phyloP scores from a whole-genome alignment of 805 yeast species.

The Candida mattraensis region DNA sequence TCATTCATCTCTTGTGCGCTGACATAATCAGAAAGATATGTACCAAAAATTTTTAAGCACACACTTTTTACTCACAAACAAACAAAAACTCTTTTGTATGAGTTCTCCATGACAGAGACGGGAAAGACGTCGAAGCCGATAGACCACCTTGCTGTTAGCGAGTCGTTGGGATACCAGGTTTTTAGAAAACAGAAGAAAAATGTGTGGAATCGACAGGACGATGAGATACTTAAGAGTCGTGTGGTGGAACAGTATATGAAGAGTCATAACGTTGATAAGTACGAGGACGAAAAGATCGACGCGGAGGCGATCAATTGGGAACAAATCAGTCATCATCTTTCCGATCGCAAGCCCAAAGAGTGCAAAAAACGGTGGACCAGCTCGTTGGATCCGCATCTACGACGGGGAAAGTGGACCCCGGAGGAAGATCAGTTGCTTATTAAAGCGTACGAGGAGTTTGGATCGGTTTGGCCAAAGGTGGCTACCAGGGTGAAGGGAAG shows the following conservation, averaged over 20 bases:
- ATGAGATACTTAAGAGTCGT: slow-evolving; percentile 46
- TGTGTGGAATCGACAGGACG: slow-evolving; percentile 80
- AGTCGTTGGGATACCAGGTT: slow-evolving; percentile 72
- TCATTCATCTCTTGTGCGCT: no score
- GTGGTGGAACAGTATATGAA: slow-evolving; percentile 37
- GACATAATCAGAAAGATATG: no score
- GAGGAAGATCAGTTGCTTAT: slow-evolving; percentile 72
- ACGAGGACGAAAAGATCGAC: slow-evolving; percentile 31
- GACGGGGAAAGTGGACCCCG: slow-evolving; percentile 84
- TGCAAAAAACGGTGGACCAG: slow-evolving; percentile 87
- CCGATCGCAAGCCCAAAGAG: slow-evolving; percentile 68
- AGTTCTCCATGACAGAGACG: no score
- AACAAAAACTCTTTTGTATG: no score
- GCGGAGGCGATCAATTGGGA: slow-evolving; percentile 63
- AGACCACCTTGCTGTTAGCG: slow-evolving; percentile 61
- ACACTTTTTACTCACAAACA: no score
- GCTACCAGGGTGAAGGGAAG: slow-evolving; percentile 75
- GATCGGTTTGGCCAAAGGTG: slow-evolving; percentile 85
- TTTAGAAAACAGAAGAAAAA: slow-evolving; percentile 61
- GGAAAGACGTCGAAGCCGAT: slow-evolving; percentile 29
- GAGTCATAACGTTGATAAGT: slow-evolving; percentile 16
- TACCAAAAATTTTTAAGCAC: no score
- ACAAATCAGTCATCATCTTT: slow-evolving; percentile 45
- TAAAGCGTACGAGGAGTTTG: slow-evolving; percentile 63
- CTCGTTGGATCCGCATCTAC: slow-evolving; percentile 77